Evolutionary conservation across 2,329 filamentous ascomycete species (phyloP).

Genomic region (Exserohilum turcica): DNA sequence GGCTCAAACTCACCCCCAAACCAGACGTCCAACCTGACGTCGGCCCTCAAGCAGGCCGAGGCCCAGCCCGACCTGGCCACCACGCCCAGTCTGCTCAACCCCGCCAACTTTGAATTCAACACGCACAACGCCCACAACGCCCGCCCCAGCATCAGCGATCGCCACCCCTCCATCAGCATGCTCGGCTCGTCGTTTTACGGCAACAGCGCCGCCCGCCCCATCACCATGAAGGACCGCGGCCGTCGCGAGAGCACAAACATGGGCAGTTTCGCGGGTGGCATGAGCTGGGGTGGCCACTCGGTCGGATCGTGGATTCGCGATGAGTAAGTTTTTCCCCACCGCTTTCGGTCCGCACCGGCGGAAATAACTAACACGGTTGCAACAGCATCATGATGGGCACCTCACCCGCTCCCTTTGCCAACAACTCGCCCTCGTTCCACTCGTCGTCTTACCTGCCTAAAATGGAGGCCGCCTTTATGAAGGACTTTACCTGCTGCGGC

Average conservation of each 20-base stretch:
- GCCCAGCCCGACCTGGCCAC: constrained; percentile 38
- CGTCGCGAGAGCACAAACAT: constrained; percentile 65
- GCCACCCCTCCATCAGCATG: constrained; percentile 61
- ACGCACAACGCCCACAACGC: constrained; percentile 18
- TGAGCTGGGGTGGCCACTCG: constrained; percentile 97
- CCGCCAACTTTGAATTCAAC: constrained; percentile 36
- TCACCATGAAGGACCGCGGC: constrained; percentile 62
- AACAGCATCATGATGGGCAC: constrained; percentile 93
- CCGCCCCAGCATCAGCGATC: constrained; percentile 47
- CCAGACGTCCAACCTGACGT: constrained; percentile 67
- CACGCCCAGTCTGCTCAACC: constrained; percentile 52
- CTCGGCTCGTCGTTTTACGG: constrained; percentile 58
- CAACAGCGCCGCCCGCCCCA: constrained; percentile 61
- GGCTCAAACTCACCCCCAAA: constrained; percentile 64
- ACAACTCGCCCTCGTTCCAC: constrained; percentile 93
- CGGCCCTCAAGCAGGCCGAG: constrained; percentile 60
- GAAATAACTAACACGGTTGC: constrained; percentile 27
- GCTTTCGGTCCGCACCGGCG: constrained; percentile 2
- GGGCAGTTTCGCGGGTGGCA: constrained; percentile 71
- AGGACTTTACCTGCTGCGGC: constrained; percentile 94
- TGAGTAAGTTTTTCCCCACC: constrained; percentile 72
- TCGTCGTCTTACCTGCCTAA: constrained; percentile 96
- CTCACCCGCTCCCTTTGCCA: constrained; percentile 77
- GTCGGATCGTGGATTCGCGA: constrained; percentile 97
- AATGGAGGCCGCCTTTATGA: constrained; percentile 96